Base-by-base conservation (phyloP, 805 yeast species). In the Zygosaccharomyces bisporus region DNA sequence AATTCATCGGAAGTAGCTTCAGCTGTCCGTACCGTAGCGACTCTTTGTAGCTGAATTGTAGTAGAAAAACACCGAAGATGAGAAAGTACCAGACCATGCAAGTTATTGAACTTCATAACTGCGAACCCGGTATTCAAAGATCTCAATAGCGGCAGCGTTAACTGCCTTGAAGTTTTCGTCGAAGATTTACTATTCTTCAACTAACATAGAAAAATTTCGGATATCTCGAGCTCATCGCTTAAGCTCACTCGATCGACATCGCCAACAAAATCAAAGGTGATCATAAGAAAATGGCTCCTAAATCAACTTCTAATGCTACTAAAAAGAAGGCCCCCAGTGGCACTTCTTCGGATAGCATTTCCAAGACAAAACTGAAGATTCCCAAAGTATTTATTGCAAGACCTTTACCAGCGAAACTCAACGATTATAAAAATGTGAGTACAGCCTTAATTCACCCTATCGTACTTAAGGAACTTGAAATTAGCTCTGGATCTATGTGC, bases 401-500 rank as follows among this genome's bases (percentile, higher is more conserved):
- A 48, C 75, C 75, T 23, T 53, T 60, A 14, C 57, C 64, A 4
- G 19, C 43, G 6, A 37, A 43, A 3, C 53, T 53, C 4, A 41
- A 46, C 6, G 56, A 52, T 31, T 39, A 50, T 17, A 72, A 71
- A 39, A 54, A 67, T 7, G 51, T 61, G 27, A 54, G 67, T n/a
- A 70, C 68, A 44, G 72, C 70, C 0, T 61, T 61, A 17, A 44
- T 79, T 2, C 70, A 75, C 44, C 67, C 72, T 0, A 71, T 73
- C 1, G 67, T 75, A 1, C 60, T 78, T 34, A 70, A 70, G 41
- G 75, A 73, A 1, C 57, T 76, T 19, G 83, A 75, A 16, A 63
- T 77, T 9, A 48, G 56, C 6, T 53, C 61, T 17, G 81, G 81
- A 1, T 69, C 74, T 4, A 57, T 79, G 46, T 72, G 79, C 12